Conservation (phyloP, 352 stramenopile genomes). For the Phytopythium chamaehyphon region DNA sequence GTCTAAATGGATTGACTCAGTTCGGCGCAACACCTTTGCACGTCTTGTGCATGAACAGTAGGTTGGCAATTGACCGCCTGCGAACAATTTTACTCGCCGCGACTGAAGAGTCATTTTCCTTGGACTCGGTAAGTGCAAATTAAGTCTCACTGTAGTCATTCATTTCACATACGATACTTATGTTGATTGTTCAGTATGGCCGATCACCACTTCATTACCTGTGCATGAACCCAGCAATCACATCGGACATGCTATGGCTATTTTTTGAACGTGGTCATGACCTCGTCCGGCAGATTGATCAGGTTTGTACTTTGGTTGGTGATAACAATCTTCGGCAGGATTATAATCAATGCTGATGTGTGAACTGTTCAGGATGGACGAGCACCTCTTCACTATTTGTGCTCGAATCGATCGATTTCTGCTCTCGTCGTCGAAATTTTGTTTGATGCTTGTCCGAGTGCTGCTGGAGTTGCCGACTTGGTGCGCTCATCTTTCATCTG, state of each 20-base stretch:
- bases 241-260: slow-evolving; percentile 59
- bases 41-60: slow-evolving; percentile 61
- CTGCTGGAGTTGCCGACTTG: slow-evolving; percentile 45
- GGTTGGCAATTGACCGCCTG: slow-evolving; percentile 28
- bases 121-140: slow-evolving; percentile 49
- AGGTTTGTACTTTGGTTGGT: slow-evolving; percentile 14
- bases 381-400: slow-evolving; percentile 61
- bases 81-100: slow-evolving; percentile 38
- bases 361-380: slow-evolving; percentile 37
- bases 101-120: slow-evolving; percentile 31
- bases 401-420: slow-evolving; percentile 43
- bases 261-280: slow-evolving; percentile 62
- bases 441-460: slow-evolving; percentile 62
- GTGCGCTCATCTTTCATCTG: slow-evolving; percentile 12
- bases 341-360: not conserved
- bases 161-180: not conserved
- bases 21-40: slow-evolving; percentile 59
- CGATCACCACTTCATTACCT: slow-evolving; percentile 68
- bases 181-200: slow-evolving; percentile 33
- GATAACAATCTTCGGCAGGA: too few relatives aligned
- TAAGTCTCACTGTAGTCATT: too few relatives aligned
- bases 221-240: slow-evolving; percentile 54
- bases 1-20: slow-evolving; percentile 12
- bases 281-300: slow-evolving; percentile 48
- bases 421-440: slow-evolving; percentile 58